Percentiles rank a stretch among this genome's conserved stretches.
phyloP scores from a whole-genome alignment of 768 basidiomycete species.

The Phanerodontia chrysosporium region DNA sequence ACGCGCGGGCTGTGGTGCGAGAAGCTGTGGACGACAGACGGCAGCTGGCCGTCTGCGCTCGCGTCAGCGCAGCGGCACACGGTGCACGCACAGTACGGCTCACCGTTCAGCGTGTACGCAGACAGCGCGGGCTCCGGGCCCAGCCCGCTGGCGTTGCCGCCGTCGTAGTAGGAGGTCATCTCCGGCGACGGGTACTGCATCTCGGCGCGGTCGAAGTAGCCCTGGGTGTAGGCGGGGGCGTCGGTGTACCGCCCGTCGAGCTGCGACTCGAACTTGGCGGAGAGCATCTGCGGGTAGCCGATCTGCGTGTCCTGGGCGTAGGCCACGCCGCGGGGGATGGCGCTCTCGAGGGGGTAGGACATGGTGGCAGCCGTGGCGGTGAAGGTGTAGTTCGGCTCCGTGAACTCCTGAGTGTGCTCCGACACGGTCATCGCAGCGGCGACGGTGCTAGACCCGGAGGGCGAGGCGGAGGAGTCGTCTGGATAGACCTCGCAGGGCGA shows the following conservation, averaged over 20 bases:
- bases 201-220: neutral
- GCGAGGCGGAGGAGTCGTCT: constrained; percentile 5
- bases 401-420: neutral
- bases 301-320: neutral
- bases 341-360: neutral
- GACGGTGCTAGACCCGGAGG: neutral
- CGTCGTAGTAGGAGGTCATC: constrained; percentile 1
- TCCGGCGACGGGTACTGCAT: neutral
- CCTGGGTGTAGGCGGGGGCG: neutral
- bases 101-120: constrained; percentile 6
- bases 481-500: neutral
- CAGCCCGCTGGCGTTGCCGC: neutral
- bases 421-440: neutral
- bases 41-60: neutral
- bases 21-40: constrained; percentile 9
- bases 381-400: neutral
- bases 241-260: neutral
- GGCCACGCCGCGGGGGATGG: neutral
- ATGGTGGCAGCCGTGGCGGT: neutral
- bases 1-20: constrained; percentile 10
- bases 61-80: neutral
- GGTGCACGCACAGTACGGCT: neutral
- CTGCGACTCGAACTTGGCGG: neutral
- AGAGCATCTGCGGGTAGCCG: neutral
- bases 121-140: neutral